A percentile compares a stretch with the other conserved stretches of the same genome.
phyloP scores from a whole-genome alignment of 2,329 filamentous ascomycete genomes.

The Ilyonectria robusta region DNA sequence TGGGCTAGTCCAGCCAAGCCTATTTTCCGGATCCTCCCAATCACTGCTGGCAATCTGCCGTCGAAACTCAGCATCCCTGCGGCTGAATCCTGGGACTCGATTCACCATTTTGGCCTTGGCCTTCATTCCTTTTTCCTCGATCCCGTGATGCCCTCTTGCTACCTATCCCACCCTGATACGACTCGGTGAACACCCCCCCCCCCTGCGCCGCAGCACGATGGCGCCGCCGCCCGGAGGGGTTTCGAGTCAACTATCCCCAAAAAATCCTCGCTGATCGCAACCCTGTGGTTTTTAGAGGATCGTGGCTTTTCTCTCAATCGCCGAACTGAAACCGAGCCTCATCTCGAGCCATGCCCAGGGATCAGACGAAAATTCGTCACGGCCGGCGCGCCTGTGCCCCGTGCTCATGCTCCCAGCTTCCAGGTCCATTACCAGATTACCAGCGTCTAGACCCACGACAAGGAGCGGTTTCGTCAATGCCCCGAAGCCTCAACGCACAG shows the following conservation, averaged over 20 bases:
- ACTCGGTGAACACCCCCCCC: conserved; percentile 3
- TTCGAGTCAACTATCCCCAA: neutral
- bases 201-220: conserved; percentile 10
- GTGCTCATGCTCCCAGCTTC: neutral
- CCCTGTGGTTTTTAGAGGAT: neutral
- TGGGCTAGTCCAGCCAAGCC: conserved; percentile 32
- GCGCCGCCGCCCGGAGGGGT: neutral
- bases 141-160: conserved; percentile 31
- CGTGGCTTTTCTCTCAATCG: neutral
- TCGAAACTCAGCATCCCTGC: conserved; percentile 36
- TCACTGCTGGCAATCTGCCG: conserved; percentile 34
- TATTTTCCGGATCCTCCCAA: conserved; percentile 33
- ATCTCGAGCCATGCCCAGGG: conserved; percentile 13
- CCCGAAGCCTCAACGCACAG: conserved; percentile 9
- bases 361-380: conserved; percentile 23
- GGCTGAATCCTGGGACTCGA: conserved; percentile 34
- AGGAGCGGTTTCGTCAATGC: conserved; percentile 29
- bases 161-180: conserved; percentile 12
- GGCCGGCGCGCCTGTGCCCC: conserved; percentile 5
- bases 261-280: neutral
- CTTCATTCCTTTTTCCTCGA: conserved; percentile 34
- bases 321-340: conserved; percentile 27
- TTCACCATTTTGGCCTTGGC: conserved; percentile 25
- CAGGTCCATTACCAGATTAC: neutral
- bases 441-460: neutral